Percentiles rank a stretch among this genome's conserved stretches.
These are phyloP conservation scores for Neoarthrinium moseri DNA, from an alignment of 2,329 filamentous ascomycete species.

Conservation along the genomic window DNA sequence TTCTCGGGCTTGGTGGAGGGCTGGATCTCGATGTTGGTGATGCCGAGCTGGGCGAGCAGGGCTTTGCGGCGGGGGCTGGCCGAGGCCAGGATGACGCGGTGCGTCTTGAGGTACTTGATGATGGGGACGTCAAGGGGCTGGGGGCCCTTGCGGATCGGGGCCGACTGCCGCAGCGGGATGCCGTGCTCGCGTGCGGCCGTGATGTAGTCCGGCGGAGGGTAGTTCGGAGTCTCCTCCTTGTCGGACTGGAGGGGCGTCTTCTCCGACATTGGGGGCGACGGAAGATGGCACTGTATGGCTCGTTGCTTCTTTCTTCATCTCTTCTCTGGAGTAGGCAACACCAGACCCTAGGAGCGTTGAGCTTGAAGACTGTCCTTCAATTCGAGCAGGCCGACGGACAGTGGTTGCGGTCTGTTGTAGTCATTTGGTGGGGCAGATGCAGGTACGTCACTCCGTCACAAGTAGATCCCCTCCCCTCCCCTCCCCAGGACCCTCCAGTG, in stretches of 20 bases:
- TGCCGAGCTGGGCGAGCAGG: slow-evolving; percentile 78
- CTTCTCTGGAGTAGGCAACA: too few species aligned
- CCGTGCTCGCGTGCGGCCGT: slow-evolving; percentile 38
- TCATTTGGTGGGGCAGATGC: slow-evolving; percentile 10
- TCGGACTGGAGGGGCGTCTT: slow-evolving; percentile 16
- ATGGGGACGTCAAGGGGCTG: slow-evolving; percentile 78
- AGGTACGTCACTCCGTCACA: slow-evolving; percentile 15
- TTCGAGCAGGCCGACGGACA: not conserved
- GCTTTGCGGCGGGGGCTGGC: slow-evolving; percentile 82
- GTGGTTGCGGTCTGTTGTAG: slow-evolving; percentile 2
- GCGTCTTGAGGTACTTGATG: slow-evolving; percentile 71
- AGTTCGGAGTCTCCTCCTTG: slow-evolving; percentile 23
- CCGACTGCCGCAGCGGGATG: slow-evolving; percentile 16
- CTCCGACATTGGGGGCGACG: slow-evolving; percentile 16
- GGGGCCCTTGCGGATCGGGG: slow-evolving; percentile 43
- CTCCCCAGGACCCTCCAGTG: too few species aligned
- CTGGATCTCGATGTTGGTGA: slow-evolving; percentile 78
- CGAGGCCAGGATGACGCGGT: slow-evolving; percentile 86
- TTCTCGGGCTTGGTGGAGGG: slow-evolving; percentile 85
- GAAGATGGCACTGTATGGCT: too few species aligned
- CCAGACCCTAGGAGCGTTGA: not conserved
- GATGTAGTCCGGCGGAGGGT: slow-evolving; percentile 46
- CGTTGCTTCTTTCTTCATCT: too few species aligned
- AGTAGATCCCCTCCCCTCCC: too few species aligned
- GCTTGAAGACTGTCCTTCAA: not conserved